Evolutionary conservation across 2,329 filamentous ascomycete species (phyloP).

Genomic region (Neonectria faginata): DNA sequence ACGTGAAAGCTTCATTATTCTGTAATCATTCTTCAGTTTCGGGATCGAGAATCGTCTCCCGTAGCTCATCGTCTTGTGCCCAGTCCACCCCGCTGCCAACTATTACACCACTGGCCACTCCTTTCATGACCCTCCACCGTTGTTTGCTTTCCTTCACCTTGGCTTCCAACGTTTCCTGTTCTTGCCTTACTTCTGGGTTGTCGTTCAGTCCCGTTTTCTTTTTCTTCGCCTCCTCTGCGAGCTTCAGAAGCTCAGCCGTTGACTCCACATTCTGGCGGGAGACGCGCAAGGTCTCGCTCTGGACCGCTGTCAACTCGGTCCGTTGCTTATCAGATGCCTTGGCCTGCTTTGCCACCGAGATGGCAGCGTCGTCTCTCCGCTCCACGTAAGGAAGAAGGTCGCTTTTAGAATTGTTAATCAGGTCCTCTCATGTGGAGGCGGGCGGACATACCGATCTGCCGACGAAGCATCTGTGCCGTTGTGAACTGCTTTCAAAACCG

Average conservation of each 20-base stretch:
- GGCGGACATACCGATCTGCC: conserved; percentile 71
- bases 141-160: conserved; percentile 72
- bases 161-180: conserved; percentile 69
- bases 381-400: conserved; percentile 75
- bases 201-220: conserved; percentile 66
- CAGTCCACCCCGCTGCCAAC: conserved; percentile 87
- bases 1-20: conserved; percentile 18
- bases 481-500: conserved; percentile 82
- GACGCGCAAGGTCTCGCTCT: conserved; percentile 68
- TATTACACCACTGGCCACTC: conserved; percentile 80
- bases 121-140: conserved; percentile 81
- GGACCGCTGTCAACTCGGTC: conserved; percentile 65
- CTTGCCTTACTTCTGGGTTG: conserved; percentile 63
- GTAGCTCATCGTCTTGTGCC: conserved; percentile 75
- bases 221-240: conserved; percentile 68
- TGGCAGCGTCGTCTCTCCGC: conserved; percentile 74
- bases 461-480: conserved; percentile 71
- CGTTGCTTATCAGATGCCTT: conserved; percentile 63
- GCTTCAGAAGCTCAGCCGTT: conserved; percentile 70
- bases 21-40: conserved; percentile 57
- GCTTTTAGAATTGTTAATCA: conserved; percentile 54
- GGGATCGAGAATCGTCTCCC: conserved; percentile 77
- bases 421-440: background rate
- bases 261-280: conserved; percentile 72
- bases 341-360: conserved; percentile 70